These are phyloP conservation scores for Saccharomycopsis fodiens DNA, from an alignment of 805 yeast species.

Conservation along the genomic window DNA sequence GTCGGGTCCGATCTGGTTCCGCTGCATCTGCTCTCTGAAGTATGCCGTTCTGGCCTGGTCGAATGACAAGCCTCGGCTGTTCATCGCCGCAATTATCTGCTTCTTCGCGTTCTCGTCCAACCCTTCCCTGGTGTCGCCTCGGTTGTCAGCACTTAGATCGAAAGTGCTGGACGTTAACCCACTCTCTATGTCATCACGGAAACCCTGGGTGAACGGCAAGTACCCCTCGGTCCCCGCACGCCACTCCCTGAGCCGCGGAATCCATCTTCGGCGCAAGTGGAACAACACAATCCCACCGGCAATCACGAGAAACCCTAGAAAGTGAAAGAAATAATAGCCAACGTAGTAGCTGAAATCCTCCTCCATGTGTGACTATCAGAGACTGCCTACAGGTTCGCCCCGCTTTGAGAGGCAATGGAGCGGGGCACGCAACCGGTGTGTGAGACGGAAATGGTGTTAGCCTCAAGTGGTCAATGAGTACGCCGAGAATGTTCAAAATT, in stretches of 20 bases:
- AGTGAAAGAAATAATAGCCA: slow-evolving; percentile 7
- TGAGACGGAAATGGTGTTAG: not conserved
- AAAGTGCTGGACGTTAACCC: slow-evolving; percentile 58
- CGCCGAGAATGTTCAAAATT: too few species aligned
- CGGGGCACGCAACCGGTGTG: not conserved
- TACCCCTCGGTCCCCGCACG: not conserved
- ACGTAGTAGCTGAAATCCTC: slow-evolving; percentile 1
- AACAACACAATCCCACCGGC: slow-evolving; percentile 24
- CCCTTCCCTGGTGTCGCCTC: slow-evolving; percentile 55
- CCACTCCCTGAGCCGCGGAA: slow-evolving; percentile 10
- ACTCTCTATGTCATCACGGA: slow-evolving; percentile 42
- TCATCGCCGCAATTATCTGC: slow-evolving; percentile 49
- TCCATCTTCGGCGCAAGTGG: slow-evolving; percentile 29
- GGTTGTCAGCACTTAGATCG: slow-evolving; percentile 36
- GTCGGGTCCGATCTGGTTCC: slow-evolving; percentile 51
- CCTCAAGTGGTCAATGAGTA: not conserved
- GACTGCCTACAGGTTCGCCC: too few species aligned
- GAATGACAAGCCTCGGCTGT: slow-evolving; percentile 38
- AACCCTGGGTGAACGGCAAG: slow-evolving; percentile 18
- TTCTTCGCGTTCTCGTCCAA: slow-evolving; percentile 47
- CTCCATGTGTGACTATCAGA: too few species aligned
- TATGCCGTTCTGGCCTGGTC: slow-evolving; percentile 62
- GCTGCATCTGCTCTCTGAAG: slow-evolving; percentile 34
- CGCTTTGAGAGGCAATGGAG: too few species aligned
- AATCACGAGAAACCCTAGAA: slow-evolving; percentile 17